Evolutionary conservation across 371 early-diverging fungal genomes (phyloP).

Genomic region (Parasitella parasitica): DNA sequence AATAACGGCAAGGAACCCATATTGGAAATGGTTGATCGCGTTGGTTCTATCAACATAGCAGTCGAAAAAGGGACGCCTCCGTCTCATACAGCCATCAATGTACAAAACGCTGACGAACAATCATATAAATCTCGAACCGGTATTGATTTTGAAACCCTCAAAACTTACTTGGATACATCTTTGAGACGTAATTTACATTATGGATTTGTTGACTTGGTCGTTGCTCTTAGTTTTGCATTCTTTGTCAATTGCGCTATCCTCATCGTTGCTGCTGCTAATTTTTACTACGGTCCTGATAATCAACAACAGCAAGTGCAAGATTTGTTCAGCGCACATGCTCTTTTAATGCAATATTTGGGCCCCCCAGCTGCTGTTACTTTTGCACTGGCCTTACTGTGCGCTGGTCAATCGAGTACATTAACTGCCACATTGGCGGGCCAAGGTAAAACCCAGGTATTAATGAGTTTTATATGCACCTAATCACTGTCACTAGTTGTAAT

Average conservation of each 20-base stretch:
- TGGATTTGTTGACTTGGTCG: constrained; percentile 60
- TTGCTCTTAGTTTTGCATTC: constrained; percentile 73
- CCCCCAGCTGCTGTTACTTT: constrained; percentile 69
- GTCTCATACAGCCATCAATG: background rate
- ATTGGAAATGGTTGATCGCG: background rate
- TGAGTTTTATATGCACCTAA: background rate
- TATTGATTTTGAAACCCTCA: constrained; percentile 16
- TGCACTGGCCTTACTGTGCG: constrained; percentile 73
- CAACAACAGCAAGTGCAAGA: constrained; percentile 45
- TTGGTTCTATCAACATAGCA: background rate
- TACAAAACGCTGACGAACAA: background rate
- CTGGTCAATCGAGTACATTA: constrained; percentile 80
- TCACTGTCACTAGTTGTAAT: constrained; percentile 56
- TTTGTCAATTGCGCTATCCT: constrained; percentile 80
- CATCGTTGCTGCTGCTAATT: constrained; percentile 79
- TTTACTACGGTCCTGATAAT: constrained; percentile 53
- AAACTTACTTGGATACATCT: constrained; percentile 8
- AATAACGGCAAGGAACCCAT: background rate
- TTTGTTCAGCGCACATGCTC: constrained; percentile 65
- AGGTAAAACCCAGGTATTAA: background rate
- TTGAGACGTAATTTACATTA: constrained; percentile 35
- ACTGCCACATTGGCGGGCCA: constrained; percentile 89
- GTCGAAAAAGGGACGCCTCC: background rate
- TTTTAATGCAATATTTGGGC: constrained; percentile 63
- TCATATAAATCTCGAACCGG: background rate